Conservation (phyloP, 352 stramenopile genomes). For the Globisporangium mamillatum region DNA sequence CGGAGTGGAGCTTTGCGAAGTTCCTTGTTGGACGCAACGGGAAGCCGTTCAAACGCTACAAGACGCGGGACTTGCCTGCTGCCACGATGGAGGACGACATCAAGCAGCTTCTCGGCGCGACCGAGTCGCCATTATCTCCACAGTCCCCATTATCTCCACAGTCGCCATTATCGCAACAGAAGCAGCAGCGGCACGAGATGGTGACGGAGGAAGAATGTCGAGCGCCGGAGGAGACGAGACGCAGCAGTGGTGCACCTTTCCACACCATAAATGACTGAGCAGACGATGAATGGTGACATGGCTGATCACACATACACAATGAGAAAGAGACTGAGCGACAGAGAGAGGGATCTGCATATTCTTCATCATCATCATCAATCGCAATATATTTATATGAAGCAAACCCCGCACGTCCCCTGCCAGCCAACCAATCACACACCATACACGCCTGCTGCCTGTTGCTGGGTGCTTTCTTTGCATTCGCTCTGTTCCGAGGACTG, state of each 20-base stretch:
- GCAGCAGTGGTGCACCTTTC: not conserved
- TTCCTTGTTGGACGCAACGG: constrained; percentile 54
- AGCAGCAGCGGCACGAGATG: constrained; percentile 1
- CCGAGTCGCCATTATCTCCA: not conserved
- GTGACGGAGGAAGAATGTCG: not conserved
- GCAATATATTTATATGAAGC: constrained; percentile 20
- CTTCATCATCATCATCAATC: constrained; percentile 3
- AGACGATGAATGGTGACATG: not conserved
- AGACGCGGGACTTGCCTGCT: constrained; percentile 29
- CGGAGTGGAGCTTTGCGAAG: constrained; percentile 78
- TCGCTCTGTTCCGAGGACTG: not conserved
- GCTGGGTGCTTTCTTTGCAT: not conserved
- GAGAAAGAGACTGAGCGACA: not conserved
- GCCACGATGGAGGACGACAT: constrained; percentile 42
- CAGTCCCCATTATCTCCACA: not conserved
- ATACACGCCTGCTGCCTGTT: not conserved
- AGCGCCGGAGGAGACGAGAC: not conserved
- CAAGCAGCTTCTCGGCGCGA: constrained; percentile 20
- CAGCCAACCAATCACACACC: not conserved
- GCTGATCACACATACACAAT: not conserved
- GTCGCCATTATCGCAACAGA: not conserved
- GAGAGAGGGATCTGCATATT: not conserved
- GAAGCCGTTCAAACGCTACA: constrained; percentile 36
- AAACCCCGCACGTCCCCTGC: not conserved
- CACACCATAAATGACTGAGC: not conserved